A percentile compares a stretch with the other conserved stretches of the same genome.
Conservation (phyloP, 257 asterid genomes). For the Agastache rugosa region DNA sequence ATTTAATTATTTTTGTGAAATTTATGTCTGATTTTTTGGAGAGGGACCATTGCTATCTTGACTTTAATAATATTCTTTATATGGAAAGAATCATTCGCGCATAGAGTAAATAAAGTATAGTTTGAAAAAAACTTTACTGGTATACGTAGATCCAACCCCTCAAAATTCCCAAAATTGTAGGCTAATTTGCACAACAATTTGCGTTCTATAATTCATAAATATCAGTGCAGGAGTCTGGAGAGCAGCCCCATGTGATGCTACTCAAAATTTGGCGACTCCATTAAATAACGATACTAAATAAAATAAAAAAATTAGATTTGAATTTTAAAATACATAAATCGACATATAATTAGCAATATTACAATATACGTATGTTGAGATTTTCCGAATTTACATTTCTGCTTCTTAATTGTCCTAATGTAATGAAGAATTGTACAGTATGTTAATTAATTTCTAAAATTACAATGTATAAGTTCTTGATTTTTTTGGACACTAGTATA, state of each 20-base stretch:
- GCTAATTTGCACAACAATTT: background rate
- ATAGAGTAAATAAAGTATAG: background rate
- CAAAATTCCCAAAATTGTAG: slow-evolving; percentile 1
- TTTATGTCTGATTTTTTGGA: background rate
- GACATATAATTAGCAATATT: background rate
- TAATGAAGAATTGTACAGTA: background rate
- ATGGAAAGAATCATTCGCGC: background rate
- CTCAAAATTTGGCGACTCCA: background rate
- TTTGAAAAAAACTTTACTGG: background rate
- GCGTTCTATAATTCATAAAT: background rate
- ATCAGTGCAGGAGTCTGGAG: slow-evolving; percentile 18
- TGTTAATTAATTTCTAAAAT: background rate
- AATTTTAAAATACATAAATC: background rate
- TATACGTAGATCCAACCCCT: background rate
- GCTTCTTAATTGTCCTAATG: background rate
- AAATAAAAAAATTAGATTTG: no score
- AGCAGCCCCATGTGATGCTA: slow-evolving; percentile 14
- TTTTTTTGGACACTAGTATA: background rate
- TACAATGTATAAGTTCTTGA: background rate
- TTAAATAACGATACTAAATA: background rate
- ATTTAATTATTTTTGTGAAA: background rate
- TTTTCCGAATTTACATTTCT: background rate
- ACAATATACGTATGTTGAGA: background rate
- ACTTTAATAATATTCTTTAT: background rate
- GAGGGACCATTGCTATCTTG: slow-evolving; percentile 5